Evolutionary conservation across 148 eudicot genomes (phyloP).

Genomic region (Rhododendron ferrugineum): DNA sequence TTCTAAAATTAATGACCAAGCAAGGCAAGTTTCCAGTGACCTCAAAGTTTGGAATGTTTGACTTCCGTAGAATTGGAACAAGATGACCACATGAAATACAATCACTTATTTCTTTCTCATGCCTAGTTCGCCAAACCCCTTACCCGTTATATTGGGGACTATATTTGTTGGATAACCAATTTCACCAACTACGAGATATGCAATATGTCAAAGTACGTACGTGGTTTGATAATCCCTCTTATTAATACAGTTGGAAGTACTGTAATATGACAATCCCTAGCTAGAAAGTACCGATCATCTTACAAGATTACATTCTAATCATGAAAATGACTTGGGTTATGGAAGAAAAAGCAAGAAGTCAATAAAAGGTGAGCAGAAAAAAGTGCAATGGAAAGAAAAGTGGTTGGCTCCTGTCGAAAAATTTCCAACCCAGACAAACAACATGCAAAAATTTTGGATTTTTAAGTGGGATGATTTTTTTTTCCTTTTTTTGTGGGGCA

Average conservation of each 20-base stretch:
- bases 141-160: no score
- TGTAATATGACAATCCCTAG: neutral
- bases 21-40: no score
- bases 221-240: neutral
- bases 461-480: neutral
- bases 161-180: neutral
- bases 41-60: no score
- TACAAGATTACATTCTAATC: neutral
- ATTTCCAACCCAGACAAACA: neutral
- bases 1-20: no score
- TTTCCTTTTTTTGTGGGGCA: neutral
- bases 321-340: neutral
- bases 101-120: neutral
- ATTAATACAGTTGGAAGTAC: neutral
- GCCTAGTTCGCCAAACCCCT: neutral
- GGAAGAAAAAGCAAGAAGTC: neutral
- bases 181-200: neutral
- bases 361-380: neutral
- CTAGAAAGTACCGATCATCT: neutral
- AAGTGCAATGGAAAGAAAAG: neutral
- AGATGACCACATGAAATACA: no score
- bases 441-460: neutral
- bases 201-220: neutral
- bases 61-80: no score
- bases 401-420: neutral